phyloP scores from a whole-genome alignment of 1,284 basidiomycete species.

The Hypsizygus ulmarius region DNA sequence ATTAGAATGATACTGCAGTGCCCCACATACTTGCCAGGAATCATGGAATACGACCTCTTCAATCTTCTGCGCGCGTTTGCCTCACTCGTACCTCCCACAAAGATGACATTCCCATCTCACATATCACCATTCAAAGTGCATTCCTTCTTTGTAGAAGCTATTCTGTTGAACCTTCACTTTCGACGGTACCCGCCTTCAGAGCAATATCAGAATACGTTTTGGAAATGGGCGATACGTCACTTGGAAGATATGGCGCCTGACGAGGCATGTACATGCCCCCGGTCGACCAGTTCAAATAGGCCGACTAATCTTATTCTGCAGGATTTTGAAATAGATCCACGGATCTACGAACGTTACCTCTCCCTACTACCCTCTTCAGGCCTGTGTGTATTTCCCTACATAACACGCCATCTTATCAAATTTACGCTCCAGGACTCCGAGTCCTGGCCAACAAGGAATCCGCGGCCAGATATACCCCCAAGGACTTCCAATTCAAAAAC shows the following conservation, averaged over 20 bases:
- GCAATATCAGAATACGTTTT: constrained; percentile 62
- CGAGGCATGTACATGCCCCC: constrained; percentile 36
- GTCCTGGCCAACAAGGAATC: constrained; percentile 17
- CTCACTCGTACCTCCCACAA: constrained; percentile 46
- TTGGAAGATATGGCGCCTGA: constrained; percentile 45
- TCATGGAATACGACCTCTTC: constrained; percentile 34
- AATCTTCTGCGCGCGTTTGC: constrained; percentile 51
- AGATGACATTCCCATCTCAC: constrained; percentile 37
- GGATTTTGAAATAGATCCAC: constrained; percentile 61
- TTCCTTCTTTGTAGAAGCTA: constrained; percentile 47
- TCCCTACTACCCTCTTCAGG: constrained; percentile 39
- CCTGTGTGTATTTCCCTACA: constrained; percentile 28
- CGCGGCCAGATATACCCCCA: constrained; percentile 25
- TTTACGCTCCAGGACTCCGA: constrained; percentile 19
- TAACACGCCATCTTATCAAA: not conserved
- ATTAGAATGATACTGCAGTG: too few species aligned
- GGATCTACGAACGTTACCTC: constrained; percentile 61
- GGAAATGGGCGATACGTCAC: constrained; percentile 63
- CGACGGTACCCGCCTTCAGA: constrained; percentile 55
- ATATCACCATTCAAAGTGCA: constrained; percentile 41
- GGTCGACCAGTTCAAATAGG: not conserved
- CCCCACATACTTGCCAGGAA: too few species aligned
- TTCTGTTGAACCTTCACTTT: constrained; percentile 55
- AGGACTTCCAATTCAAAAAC: constrained; percentile 28
- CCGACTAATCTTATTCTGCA: constrained; percentile 20